phyloP scores from a whole-genome alignment of 2,329 filamentous ascomycete species.

The Xylaria sp. region DNA sequence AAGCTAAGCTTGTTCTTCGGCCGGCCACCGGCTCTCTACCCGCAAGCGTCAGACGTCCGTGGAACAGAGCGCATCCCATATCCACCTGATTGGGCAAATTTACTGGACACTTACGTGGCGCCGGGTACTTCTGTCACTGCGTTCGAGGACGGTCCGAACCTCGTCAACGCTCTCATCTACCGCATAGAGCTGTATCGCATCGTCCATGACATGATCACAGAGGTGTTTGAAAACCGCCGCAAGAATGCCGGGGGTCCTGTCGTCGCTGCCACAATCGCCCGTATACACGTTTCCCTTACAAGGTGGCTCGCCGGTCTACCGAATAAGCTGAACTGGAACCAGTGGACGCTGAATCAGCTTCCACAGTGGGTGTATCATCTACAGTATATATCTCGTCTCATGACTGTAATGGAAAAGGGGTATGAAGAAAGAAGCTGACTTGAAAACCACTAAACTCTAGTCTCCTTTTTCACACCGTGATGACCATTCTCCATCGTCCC shows the following conservation, averaged over 20 bases:
- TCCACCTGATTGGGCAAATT: slow-evolving; percentile 53
- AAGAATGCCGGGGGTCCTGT: slow-evolving; percentile 48
- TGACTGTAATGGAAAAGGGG: not conserved
- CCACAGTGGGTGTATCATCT: slow-evolving; percentile 54
- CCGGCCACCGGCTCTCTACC: slow-evolving; percentile 55
- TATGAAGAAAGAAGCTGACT: slow-evolving; percentile 11
- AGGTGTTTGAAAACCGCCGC: slow-evolving; percentile 56
- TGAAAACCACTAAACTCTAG: slow-evolving; percentile 10
- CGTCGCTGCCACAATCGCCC: slow-evolving; percentile 49
- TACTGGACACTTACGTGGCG: slow-evolving; percentile 55
- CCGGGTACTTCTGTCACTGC: slow-evolving; percentile 51
- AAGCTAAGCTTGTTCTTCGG: slow-evolving; percentile 59
- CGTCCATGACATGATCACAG: slow-evolving; percentile 55
- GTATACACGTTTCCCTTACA: slow-evolving; percentile 53
- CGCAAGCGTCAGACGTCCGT: slow-evolving; percentile 55
- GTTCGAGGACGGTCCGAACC: slow-evolving; percentile 52
- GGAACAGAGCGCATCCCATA: slow-evolving; percentile 56
- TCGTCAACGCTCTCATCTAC: slow-evolving; percentile 54
- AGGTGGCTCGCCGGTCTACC: slow-evolving; percentile 55
- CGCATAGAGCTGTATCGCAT: slow-evolving; percentile 56
- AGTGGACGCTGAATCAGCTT: slow-evolving; percentile 55
- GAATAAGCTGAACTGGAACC: slow-evolving; percentile 56
- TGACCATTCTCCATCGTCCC: slow-evolving; percentile 58
- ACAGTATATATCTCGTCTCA: slow-evolving; percentile 40
- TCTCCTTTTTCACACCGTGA: slow-evolving; percentile 56